A percentile compares a stretch with the other conserved stretches of the same genome.
Conservation (phyloP, 805 yeast species). For the Schwanniomyces sp. region DNA sequence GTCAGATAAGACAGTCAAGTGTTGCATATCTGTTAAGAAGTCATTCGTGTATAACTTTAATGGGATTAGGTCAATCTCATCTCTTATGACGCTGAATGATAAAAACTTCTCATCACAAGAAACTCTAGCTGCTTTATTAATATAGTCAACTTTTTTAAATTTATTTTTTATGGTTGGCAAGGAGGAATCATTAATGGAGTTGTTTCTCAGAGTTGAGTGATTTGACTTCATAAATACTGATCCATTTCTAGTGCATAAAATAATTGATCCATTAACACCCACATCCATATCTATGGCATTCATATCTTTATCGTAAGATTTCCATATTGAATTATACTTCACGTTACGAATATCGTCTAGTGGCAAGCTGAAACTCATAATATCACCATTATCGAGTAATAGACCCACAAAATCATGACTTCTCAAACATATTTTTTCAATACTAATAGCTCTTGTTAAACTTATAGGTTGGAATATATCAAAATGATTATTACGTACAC, state of each 20-base stretch:
- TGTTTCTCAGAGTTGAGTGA: conserved; percentile 24
- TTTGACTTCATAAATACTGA: conserved; percentile 51
- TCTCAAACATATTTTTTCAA: conserved; percentile 30
- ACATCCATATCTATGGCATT: conserved; percentile 67
- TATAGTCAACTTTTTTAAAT: conserved; percentile 50
- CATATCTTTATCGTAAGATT: conserved; percentile 56
- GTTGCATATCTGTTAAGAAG: conserved; percentile 52
- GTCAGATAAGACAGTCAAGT: conserved; percentile 49
- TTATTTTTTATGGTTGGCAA: conserved; percentile 39
- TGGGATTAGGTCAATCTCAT: conserved; percentile 61
- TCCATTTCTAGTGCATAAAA: conserved; percentile 70
- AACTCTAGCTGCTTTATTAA: conserved; percentile 64
- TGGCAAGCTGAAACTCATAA: conserved; percentile 38
- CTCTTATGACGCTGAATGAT: conserved; percentile 66
- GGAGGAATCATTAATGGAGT: conserved; percentile 32
- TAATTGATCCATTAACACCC: conserved; percentile 64
- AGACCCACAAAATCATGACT: conserved; percentile 47
- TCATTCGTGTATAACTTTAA: conserved; percentile 48
- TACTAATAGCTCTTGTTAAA: conserved; percentile 40
- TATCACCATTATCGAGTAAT: conserved; percentile 60
- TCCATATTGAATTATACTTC: conserved; percentile 58
- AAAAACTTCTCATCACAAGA: conserved; percentile 63
- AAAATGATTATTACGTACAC: conserved; percentile 43
- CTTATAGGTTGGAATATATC: conserved; percentile 54
- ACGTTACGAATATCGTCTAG: conserved; percentile 33